These are phyloP conservation scores for Candida maltosa DNA, from an alignment of 805 yeast genomes.

Conservation along the genomic window DNA sequence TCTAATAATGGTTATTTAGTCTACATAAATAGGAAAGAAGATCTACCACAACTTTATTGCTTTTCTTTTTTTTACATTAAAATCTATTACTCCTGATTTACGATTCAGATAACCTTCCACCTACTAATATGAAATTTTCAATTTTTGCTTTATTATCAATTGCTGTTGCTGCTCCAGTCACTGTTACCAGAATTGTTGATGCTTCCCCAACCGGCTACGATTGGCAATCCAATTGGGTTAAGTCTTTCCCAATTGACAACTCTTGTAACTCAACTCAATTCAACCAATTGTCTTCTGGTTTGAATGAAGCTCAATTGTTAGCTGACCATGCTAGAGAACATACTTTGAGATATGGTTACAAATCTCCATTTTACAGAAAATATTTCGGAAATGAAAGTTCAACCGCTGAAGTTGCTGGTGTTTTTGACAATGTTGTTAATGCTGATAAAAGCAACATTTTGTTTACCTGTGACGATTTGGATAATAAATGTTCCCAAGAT, in stretches of 20 bases:
- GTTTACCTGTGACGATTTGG: constrained; percentile 39
- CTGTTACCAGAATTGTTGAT: background rate
- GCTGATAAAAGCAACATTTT: constrained; percentile 29
- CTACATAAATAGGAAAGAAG: no score
- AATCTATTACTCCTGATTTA: no score
- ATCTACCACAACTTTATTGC: no score
- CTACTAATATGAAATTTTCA: no score
- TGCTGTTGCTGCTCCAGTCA: background rate
- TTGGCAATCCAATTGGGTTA: constrained; percentile 13
- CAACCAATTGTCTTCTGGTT: constrained; percentile 15
- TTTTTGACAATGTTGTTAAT: constrained; percentile 26
- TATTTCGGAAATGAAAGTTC: constrained; percentile 36
- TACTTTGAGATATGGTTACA: constrained; percentile 27
- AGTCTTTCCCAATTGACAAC: constrained; percentile 11
- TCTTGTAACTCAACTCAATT: constrained; percentile 16
- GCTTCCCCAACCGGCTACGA: constrained; percentile 9
- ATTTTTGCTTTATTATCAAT: no score
- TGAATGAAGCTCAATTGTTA: constrained; percentile 28
- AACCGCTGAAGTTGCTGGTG: constrained; percentile 33
- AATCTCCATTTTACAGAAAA: constrained; percentile 26
- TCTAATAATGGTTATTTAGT: no score
- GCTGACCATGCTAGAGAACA: constrained; percentile 34
- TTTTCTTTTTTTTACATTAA: no score
- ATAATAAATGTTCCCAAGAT: constrained; percentile 29
- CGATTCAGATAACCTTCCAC: no score